These are phyloP conservation scores for Neurospora sp. DNA, from an alignment of 495 filamentous ascomycete genomes.

Conservation along the genomic window DNA sequence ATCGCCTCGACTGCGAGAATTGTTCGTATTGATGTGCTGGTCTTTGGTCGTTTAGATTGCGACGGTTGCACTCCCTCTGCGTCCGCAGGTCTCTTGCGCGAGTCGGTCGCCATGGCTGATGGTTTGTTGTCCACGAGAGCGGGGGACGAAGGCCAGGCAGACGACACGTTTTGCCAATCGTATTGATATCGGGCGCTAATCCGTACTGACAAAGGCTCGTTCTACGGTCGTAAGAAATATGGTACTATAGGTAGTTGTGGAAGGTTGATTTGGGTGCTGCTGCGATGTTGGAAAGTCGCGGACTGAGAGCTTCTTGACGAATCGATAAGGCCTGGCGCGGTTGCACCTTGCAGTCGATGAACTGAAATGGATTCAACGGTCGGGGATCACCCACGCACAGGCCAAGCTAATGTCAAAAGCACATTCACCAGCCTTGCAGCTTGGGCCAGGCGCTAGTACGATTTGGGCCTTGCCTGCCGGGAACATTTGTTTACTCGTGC, in stretches of 20 bases:
- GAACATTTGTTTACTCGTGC: not conserved
- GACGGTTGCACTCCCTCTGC: conserved; percentile 8
- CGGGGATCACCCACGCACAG: not conserved
- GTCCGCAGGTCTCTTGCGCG: conserved; percentile 19
- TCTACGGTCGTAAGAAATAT: not conserved
- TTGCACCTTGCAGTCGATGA: not conserved
- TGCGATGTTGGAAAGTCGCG: not conserved
- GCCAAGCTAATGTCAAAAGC: not conserved
- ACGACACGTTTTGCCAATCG: not conserved
- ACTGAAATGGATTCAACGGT: not conserved
- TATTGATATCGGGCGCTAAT: not conserved
- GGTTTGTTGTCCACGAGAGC: conserved; percentile 2
- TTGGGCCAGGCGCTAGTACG: not conserved
- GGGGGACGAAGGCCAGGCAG: not conserved
- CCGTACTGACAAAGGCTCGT: not conserved
- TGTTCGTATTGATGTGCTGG: conserved; percentile 2
- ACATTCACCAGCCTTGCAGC: not conserved
- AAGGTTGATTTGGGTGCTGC: not conserved
- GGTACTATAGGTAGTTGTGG: not conserved
- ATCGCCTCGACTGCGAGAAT: not conserved
- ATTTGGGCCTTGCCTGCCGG: not conserved
- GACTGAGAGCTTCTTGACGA: not conserved
- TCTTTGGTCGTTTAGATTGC: conserved; percentile 21
- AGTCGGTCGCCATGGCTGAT: conserved; percentile 10
- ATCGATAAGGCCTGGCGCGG: not conserved